A percentile compares a stretch with the other conserved stretches of the same genome.
phyloP scores from a whole-genome alignment of 1,284 basidiomycete genomes.

The Phylloporus sp. region DNA sequence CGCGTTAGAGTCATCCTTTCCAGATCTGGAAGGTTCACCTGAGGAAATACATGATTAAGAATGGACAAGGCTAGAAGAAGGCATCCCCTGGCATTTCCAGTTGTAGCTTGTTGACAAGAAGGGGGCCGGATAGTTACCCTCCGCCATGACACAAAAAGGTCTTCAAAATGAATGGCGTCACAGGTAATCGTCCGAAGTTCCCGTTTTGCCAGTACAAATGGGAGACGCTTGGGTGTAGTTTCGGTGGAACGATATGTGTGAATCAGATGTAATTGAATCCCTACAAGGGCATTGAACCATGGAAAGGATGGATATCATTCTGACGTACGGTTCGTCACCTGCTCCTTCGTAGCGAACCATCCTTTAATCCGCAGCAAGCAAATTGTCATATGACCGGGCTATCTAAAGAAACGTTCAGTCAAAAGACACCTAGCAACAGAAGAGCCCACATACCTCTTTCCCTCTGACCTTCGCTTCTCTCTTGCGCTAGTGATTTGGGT shows the following conservation, averaged over 20 bases:
- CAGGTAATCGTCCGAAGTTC: no score
- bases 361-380: not conserved
- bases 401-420: not conserved
- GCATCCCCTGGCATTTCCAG: not conserved
- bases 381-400: not conserved
- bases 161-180: no score
- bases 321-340: not conserved
- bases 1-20: not conserved
- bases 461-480: not conserved
- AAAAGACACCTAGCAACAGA: not conserved
- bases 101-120: no score
- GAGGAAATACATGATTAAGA: not conserved
- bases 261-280: not conserved
- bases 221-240: no score
- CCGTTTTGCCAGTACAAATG: no score
- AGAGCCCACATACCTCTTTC: not conserved
- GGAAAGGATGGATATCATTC: not conserved
- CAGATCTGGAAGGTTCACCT: conserved; percentile 10
- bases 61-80: conserved; percentile 6
- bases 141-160: no score
- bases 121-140: no score
- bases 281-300: not conserved
- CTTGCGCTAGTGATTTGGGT: no score
- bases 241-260: not conserved
- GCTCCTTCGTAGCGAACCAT: not conserved